Evolutionary conservation across 176 grass and related monocot species (phyloP), one percentile per base, ranked within the genome.

Genomic region (Lolium rigidum): DNA sequence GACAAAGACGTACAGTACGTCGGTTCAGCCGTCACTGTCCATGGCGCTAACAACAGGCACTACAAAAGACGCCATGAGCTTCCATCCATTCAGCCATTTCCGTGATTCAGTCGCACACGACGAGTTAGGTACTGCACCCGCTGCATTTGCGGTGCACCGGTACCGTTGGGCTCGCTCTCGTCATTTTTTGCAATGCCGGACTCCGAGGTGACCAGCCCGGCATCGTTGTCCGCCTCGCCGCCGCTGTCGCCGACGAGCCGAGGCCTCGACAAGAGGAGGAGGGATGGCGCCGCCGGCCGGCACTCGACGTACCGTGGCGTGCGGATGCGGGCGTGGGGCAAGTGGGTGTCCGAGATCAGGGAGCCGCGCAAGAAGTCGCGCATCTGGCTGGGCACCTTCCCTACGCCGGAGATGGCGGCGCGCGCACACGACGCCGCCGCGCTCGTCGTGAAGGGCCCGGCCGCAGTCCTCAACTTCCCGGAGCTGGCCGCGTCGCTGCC

Each of bases 291-390:
- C 6, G 74, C 47, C 1, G 35, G 51, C 21, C 83, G 87, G 46
- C 82, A 89, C 49, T 81, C 87, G 18, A 69, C 74, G 13, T 97
- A 94, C 88, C 92, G 88, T 21, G 95, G 95, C 60, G 95, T 97
- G 49, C 87, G 92, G 80, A 93, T 94, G 95, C 88, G 95, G 11
- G 84, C 86, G 9, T 97, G 92, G 95, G 94, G 94, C 6, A 97
- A 97, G 90, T 97, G 92, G 95, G 95, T 97, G 83, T 94, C 95
- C 10, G 95, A 97, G 90, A 97, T 97, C 71, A 87, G 95, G 15
- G 95, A 92, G 92, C 95, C 95, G 17, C 90, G 90, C 26, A 97
- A 97, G 80, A 97, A 97, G 82, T 97, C 95, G 5, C 95, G 95
- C 58, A 97, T 97, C 86, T 97, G 95, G 95, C 92, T 97, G 7